A percentile compares a stretch with the other conserved stretches of the same genome.
phyloP scores from a whole-genome alignment of 305 asterid genomes.

The Stenogyne calaminthoides region DNA sequence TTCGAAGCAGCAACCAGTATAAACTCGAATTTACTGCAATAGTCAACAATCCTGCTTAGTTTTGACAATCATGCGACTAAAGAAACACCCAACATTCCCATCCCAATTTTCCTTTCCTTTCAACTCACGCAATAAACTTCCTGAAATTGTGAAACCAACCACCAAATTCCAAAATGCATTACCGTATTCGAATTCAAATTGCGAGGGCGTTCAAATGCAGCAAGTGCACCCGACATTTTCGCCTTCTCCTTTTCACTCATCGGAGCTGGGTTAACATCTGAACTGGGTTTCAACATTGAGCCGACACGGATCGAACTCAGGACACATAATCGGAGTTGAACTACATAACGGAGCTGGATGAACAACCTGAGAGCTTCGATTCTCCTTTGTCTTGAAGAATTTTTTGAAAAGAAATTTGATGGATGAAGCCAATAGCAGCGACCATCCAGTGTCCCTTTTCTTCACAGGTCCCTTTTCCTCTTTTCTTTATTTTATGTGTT shows the following conservation, averaged over 20 bases:
- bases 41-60: conserved; percentile 13
- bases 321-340: conserved; percentile 32
- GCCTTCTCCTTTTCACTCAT: conserved; percentile 13
- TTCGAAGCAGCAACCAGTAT: neutral
- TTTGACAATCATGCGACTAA: conserved; percentile 36
- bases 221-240: conserved; percentile 81
- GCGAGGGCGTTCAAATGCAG: conserved; percentile 93
- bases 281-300: conserved; percentile 33
- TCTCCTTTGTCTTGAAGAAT: neutral
- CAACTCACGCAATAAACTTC: conserved; percentile 25
- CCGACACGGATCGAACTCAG: conserved; percentile 44
- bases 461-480: conserved; percentile 31
- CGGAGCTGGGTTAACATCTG: conserved; percentile 40
- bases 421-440: conserved; percentile 40
- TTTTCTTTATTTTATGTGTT: conserved; percentile 2
- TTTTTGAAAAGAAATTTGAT: neutral
- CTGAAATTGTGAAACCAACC: neutral
- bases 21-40: conserved; percentile 18
- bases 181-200: conserved; percentile 86
- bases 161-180: conserved; percentile 23
- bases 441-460: conserved; percentile 42
- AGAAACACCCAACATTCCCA: conserved; percentile 19
- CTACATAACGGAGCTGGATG: conserved; percentile 35
- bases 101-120: conserved; percentile 15
- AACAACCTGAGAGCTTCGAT: conserved; percentile 7